phyloP scores from a whole-genome alignment of 2,329 filamentous ascomycete species.

The Colletotrichum filicis region DNA sequence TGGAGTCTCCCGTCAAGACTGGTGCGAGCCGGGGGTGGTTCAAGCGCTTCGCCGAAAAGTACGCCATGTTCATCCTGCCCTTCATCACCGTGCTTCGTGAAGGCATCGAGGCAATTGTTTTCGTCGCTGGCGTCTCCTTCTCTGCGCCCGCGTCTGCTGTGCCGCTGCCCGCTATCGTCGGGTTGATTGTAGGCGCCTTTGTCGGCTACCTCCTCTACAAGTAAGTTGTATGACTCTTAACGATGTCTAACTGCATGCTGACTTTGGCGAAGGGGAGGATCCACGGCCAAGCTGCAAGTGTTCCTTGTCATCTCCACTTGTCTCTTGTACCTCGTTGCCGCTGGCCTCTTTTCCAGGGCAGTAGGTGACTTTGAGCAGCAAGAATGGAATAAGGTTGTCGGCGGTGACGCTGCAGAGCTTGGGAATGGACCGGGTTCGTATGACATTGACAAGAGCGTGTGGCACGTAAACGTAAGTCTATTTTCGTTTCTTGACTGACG shows the following conservation, averaged over 20 bases:
- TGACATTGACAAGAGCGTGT: conserved; percentile 81
- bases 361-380: conserved; percentile 81
- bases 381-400: conserved; percentile 73
- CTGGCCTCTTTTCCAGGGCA: conserved; percentile 81
- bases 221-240: conserved; percentile 57
- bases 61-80: conserved; percentile 86
- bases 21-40: conserved; percentile 58
- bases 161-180: conserved; percentile 80
- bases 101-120: conserved; percentile 87
- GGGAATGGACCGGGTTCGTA: conserved; percentile 78
- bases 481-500: conserved; percentile 18
- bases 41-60: conserved; percentile 77
- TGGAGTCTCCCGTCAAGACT: conserved; percentile 64
- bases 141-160: conserved; percentile 80
- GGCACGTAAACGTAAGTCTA: conserved; percentile 81
- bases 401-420: conserved; percentile 64
- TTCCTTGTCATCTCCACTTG: conserved; percentile 88
- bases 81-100: conserved; percentile 91
- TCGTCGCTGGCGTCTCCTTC: conserved; percentile 86
- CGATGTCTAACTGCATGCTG: neutral
- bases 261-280: conserved; percentile 49
- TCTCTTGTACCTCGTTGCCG: conserved; percentile 85
- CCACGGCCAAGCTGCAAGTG: conserved; percentile 65
- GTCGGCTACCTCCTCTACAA: conserved; percentile 84
- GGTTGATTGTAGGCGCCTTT: conserved; percentile 72